Evolutionary conservation across 352 stramenopile genomes (phyloP).

Genomic region (Globisporangium spiculum): DNA sequence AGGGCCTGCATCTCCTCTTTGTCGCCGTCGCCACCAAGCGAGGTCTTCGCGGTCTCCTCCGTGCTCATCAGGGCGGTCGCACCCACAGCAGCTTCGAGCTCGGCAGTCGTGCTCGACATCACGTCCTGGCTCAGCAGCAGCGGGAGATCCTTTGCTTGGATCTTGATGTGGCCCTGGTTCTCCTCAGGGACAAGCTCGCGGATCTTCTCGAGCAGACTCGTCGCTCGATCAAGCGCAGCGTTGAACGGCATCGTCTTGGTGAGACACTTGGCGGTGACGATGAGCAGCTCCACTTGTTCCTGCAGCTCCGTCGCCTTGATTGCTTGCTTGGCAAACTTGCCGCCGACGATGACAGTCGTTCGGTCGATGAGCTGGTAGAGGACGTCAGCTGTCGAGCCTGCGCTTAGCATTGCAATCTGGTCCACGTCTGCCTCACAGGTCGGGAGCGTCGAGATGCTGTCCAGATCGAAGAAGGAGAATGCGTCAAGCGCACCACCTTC

Average conservation of each 20-base stretch:
- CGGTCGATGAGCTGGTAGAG: conserved; percentile 64
- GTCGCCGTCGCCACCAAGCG: conserved; percentile 22
- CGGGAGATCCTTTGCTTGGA: neutral
- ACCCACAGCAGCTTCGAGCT: conserved; percentile 34
- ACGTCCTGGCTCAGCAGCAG: conserved; percentile 23
- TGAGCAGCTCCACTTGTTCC: conserved; percentile 60
- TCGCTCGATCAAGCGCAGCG: conserved; percentile 27
- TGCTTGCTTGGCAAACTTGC: conserved; percentile 54
- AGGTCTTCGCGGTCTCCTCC: conserved; percentile 45
- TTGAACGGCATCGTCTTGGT: conserved; percentile 43
- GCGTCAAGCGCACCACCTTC: conserved; percentile 23
- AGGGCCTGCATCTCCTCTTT: conserved; percentile 30
- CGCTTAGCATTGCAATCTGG: conserved; percentile 25
- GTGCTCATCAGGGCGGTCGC: conserved; percentile 62
- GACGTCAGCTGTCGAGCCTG: conserved; percentile 43
- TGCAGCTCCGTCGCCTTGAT: conserved; percentile 39
- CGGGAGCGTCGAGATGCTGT: conserved; percentile 23
- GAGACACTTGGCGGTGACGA: conserved; percentile 55
- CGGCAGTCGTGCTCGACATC: conserved; percentile 8
- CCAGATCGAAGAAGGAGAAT: conserved; percentile 60
- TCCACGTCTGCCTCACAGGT: conserved; percentile 31
- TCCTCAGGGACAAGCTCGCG: neutral
- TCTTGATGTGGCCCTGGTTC: conserved; percentile 7
- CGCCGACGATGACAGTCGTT: conserved; percentile 52
- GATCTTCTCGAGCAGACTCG: neutral